phyloP scores from a whole-genome alignment of 306 rosid genomes.

The Parietaria judaica region DNA sequence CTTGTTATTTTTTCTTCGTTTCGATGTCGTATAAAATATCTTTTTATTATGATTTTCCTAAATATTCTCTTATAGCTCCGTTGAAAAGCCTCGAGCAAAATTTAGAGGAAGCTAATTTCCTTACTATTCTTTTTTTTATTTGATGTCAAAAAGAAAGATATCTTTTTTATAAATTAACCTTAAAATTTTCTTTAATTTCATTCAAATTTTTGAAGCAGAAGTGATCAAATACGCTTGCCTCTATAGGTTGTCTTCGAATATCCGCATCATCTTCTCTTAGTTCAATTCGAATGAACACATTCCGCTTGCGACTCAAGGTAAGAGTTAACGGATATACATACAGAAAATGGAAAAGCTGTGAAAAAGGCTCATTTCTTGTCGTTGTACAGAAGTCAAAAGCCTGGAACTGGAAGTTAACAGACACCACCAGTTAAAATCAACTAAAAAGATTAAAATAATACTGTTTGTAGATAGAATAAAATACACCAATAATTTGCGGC shows the following conservation, averaged over 20 bases:
- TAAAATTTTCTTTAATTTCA: too few species aligned
- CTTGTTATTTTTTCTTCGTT: too few species aligned
- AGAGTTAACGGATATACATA: constrained; percentile 88
- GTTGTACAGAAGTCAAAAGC: constrained; percentile 98
- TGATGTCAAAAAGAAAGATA: too few species aligned
- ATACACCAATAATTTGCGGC: not conserved
- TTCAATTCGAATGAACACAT: constrained; percentile 80
- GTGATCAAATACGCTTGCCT: constrained; percentile 40
- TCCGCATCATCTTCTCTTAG: constrained; percentile 91
- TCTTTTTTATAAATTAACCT: too few species aligned
- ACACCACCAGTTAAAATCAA: constrained; percentile 20
- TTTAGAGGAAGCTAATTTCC: too few species aligned
- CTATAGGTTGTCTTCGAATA: constrained; percentile 78
- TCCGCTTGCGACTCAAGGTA: constrained; percentile 94
- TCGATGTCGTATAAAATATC: too few species aligned
- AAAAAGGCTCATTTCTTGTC: constrained; percentile 91
- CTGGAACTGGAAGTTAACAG: constrained; percentile 68
- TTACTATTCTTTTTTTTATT: too few species aligned
- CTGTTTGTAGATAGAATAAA: not conserved
- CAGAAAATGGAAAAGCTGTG: constrained; percentile 96
- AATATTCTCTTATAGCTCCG: too few species aligned
- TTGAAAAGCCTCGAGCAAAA: too few species aligned
- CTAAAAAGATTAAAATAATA: not conserved
- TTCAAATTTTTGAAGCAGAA: not conserved
- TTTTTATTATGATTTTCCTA: too few species aligned